A percentile compares a stretch with the other conserved stretches of the same genome.
These are phyloP conservation scores for Geoglossum glabrum DNA, from an alignment of 495 filamentous ascomycete species.

Conservation along the genomic window DNA sequence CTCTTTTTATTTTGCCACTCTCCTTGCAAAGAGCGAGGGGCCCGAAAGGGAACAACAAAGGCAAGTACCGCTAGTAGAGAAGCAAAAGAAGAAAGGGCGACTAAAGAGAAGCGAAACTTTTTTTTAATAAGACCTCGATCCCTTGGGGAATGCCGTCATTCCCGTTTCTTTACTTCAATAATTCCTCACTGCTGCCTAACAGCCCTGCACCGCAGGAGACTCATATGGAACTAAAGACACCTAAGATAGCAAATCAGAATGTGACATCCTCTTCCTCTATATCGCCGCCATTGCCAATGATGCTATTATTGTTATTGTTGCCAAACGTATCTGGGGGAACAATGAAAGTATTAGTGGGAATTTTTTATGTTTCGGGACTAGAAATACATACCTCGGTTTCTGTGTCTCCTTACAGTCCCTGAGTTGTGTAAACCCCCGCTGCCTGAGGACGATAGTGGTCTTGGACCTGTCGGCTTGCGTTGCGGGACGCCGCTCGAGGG, in stretches of 20 bases:
- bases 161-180: too few relatives aligned
- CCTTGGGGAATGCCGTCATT: too few relatives aligned
- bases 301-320: neutral
- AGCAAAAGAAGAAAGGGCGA: too few relatives aligned
- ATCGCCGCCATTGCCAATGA: neutral
- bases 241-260: neutral
- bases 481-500: conserved; percentile 23
- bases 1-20: too few relatives aligned
- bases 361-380: neutral
- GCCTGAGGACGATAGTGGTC: conserved; percentile 15
- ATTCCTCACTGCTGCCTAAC: too few relatives aligned
- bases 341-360: neutral
- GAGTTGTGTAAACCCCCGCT: neutral
- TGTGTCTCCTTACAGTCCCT: neutral
- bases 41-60: too few relatives aligned
- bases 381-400: neutral
- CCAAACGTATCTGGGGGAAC: neutral
- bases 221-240: neutral
- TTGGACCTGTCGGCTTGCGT: conserved; percentile 35
- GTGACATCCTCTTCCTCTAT: neutral
- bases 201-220: neutral
- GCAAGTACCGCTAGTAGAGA: too few relatives aligned
- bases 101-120: too few relatives aligned
- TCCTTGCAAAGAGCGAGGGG: too few relatives aligned
- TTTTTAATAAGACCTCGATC: too few relatives aligned